Percentiles rank a stretch among this genome's conserved stretches.
phyloP scores from a whole-genome alignment of 2,329 filamentous ascomycete species.

The Sporothrix inflata region DNA sequence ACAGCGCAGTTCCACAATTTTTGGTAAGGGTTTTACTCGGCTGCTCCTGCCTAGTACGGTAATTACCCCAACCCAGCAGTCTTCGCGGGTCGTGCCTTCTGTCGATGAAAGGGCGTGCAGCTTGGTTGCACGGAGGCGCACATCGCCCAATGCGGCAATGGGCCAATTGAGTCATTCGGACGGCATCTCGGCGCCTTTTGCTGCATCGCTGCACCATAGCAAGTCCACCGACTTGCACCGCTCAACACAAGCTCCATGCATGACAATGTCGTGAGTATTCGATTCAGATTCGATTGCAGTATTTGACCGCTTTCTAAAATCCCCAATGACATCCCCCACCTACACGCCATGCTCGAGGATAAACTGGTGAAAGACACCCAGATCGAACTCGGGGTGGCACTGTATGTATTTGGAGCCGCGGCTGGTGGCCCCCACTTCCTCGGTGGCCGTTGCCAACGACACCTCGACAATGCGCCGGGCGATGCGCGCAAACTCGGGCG shows the following conservation, averaged over 20 bases:
- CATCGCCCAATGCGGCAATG: not conserved
- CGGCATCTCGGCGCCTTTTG: not conserved
- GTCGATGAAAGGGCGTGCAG: not conserved
- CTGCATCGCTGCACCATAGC: not conserved
- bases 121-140: not conserved
- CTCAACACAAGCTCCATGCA: no score
- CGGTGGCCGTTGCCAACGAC: not conserved
- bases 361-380: slow-evolving; percentile 4
- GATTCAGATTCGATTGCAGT: no score
- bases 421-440: accelerated
- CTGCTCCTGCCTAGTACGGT: slow-evolving; percentile 3
- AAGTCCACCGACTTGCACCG: no score
- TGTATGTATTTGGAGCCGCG: not conserved
- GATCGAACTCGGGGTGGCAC: not conserved
- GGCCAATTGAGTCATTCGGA: slow-evolving; percentile 2
- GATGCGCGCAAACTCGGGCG: slow-evolving; percentile 2
- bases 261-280: no score
- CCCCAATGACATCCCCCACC: no score
- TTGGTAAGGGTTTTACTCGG: not conserved
- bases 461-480: not conserved
- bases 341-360: not conserved
- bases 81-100: not conserved
- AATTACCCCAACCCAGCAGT: not conserved
- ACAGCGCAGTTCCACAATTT: not conserved
- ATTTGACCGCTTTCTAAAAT: no score